Base-by-base conservation (phyloP, 495 filamentous ascomycete species). In the Durotheca rogersii region DNA sequence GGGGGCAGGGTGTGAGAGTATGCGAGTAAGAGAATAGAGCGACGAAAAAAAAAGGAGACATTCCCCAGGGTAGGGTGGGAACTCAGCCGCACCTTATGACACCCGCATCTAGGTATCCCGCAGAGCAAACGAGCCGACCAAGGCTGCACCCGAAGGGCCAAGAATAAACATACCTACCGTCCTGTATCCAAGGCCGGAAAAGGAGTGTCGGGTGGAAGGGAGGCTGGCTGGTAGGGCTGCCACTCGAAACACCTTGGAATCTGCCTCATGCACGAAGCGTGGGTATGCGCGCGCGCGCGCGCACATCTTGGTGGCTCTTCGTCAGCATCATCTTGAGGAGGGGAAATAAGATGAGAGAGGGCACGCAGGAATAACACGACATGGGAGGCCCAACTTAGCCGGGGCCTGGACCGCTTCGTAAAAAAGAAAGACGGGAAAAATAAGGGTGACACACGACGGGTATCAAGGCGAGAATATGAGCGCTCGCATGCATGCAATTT, bases 251-350 rank as follows among this genome's bases (percentile, higher is more conserved):
- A 34, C 49, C 49, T 53, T 32, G 45, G 6, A 47, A 53, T 58
- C 53, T 53, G 49, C 55, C 55, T 58, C 49, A 58, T 53, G 44
- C 49, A 29, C 49, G n/a, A n/a, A n/a, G n/a, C n/a, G n/a, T n/a
- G n/a, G n/a, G n/a, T n/a, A n/a, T n/a, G n/a, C n/a, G n/a, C n/a
- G n/a, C n/a, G n/a, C n/a, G n/a, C n/a, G n/a, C n/a, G 41, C 37
- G 34, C 31, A 21, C 20, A 43, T 29, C 17, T 40, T 12, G 14
- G n/a, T n/a, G n/a, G n/a, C 21, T 35, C 21, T 19, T 32, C 9
- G 43, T 48, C 54, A 58, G 42, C 54, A 52, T 43, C 27, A 42
- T 42, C n/a, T n/a, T n/a, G n/a, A n/a, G 47, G 47, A 37, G 33
- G 12, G 2, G 12, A 30, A 38, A 45, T 16, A 20, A 14, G 12